A percentile compares a stretch with the other conserved stretches of the same genome.
Evolutionary conservation across 306 rosid species (phyloP).

Genomic region (Medicago arabica): DNA sequence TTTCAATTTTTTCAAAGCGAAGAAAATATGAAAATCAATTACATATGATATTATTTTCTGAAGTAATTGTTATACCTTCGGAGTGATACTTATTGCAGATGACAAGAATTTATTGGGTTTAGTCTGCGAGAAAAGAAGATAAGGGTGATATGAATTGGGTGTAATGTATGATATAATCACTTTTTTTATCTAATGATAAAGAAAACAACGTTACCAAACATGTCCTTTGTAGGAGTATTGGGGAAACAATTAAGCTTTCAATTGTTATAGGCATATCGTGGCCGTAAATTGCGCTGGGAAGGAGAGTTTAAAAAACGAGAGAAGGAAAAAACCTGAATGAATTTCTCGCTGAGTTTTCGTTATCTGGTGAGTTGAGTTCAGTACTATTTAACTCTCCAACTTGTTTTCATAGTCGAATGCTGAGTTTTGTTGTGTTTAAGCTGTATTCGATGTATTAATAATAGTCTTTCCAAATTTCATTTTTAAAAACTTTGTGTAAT

Average conservation of each 20-base stretch:
- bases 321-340: too few relatives aligned
- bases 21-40: slow-evolving; percentile 3
- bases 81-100: slow-evolving; percentile 21
- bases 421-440: too few relatives aligned
- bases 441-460: too few relatives aligned
- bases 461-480: too few relatives aligned
- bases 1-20: slow-evolving; percentile 4
- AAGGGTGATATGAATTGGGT: too few relatives aligned
- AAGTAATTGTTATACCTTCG: slow-evolving; percentile 43
- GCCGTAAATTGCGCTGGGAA: too few relatives aligned
- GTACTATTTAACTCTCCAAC: too few relatives aligned
- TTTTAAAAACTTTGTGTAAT: too few relatives aligned
- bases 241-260: slow-evolving; percentile 3
- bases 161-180: not conserved
- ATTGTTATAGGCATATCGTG: not conserved
- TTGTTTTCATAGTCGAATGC: too few relatives aligned
- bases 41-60: slow-evolving; percentile 29
- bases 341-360: too few relatives aligned
- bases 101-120: slow-evolving; percentile 33
- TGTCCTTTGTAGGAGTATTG: not conserved
- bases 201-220: slow-evolving; percentile 33
- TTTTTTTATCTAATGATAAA: not conserved
- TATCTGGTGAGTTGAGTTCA: too few relatives aligned
- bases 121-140: slow-evolving; percentile 24
- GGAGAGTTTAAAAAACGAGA: too few relatives aligned